Conservation (phyloP, 148 eudicot genomes). For the Talinum fruticosum region DNA sequence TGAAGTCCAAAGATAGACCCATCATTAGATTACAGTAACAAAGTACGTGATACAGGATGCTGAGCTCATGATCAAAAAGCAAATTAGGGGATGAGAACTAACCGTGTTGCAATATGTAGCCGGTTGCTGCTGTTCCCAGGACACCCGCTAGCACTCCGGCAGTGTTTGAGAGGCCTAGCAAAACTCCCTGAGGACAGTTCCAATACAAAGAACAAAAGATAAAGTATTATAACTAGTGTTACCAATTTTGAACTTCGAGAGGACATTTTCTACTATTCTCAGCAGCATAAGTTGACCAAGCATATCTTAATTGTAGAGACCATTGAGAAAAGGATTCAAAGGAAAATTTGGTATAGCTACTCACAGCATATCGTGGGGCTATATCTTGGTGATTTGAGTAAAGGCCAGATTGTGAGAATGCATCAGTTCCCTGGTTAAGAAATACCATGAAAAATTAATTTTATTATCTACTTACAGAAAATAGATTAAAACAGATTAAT, state of each 20-base stretch:
- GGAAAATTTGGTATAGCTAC: conserved; percentile 15
- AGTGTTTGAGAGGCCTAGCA: conserved; percentile 89
- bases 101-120: conserved; percentile 97
- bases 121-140: conserved; percentile 90
- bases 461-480: no score
- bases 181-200: conserved; percentile 57
- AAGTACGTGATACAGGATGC: neutral
- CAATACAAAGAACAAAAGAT: neutral
- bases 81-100: conserved; percentile 19
- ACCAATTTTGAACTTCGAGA: neutral
- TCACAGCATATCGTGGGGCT: conserved; percentile 92
- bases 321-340: neutral
- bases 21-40: neutral
- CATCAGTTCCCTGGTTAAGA: conserved; percentile 77
- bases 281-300: neutral
- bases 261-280: neutral
- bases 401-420: conserved; percentile 94
- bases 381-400: conserved; percentile 98
- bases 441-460: neutral
- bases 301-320: neutral
- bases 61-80: neutral
- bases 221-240: neutral
- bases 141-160: conserved; percentile 98
- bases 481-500: neutral
- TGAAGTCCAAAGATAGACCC: neutral